phyloP scores from a whole-genome alignment of 2,329 filamentous ascomycete species.

The Cladosporium sp. region DNA sequence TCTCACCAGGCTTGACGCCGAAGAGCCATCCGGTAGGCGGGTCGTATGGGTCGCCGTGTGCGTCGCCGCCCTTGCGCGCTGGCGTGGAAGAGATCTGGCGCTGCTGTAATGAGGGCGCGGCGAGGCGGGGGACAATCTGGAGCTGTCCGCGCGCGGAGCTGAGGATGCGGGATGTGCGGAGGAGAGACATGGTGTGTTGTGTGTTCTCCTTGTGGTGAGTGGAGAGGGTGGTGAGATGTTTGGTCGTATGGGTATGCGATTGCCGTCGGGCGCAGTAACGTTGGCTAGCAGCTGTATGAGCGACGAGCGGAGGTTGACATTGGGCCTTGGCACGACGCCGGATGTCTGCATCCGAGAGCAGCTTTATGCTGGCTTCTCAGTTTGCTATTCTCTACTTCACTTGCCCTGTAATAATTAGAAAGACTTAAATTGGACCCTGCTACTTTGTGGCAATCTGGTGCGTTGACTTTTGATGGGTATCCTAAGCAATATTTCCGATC shows the following conservation, averaged over 20 bases:
- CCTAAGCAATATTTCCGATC: not conserved
- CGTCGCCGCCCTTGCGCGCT: conserved; percentile 52
- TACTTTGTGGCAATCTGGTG: not conserved
- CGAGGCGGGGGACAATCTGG: conserved; percentile 34
- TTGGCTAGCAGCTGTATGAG: conserved; percentile 13
- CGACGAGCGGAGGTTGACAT: conserved; percentile 15
- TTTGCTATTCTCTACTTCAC: not conserved
- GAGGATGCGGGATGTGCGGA: conserved; percentile 30
- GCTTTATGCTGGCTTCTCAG: not conserved
- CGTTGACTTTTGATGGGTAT: too few relatives aligned
- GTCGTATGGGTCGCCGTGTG: conserved; percentile 80
- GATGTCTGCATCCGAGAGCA: not conserved
- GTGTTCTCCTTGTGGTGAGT: conserved; percentile 12
- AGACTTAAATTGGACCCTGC: too few relatives aligned
- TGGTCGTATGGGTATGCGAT: conserved; percentile 5
- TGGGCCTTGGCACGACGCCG: conserved; percentile 8
- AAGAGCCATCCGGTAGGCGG: conserved; percentile 90
- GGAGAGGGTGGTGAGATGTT: conserved; percentile 15
- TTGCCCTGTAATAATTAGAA: not conserved
- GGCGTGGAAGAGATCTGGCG: conserved; percentile 36
- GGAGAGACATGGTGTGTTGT: conserved; percentile 14
- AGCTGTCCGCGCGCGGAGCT: conserved; percentile 34
- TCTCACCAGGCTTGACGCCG: conserved; percentile 91
- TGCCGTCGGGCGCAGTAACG: conserved; percentile 7
- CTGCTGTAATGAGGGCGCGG: conserved; percentile 26